Evolutionary conservation across 371 early-diverging fungal genomes (phyloP).

Genomic region (Mortierella sp.): DNA sequence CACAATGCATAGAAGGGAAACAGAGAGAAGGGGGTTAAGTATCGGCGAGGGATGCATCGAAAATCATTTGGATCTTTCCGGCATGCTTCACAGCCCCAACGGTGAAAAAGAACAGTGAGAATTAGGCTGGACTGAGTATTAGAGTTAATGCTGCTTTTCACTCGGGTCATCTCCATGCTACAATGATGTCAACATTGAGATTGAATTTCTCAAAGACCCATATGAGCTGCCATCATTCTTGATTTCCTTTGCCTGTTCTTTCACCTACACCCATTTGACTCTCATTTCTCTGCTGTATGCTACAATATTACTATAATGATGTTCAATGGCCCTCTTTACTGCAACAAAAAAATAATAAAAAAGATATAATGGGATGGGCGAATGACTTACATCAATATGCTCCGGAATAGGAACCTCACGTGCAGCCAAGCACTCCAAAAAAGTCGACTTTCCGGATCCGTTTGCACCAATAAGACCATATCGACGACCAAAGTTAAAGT

Average conservation of each 20-base stretch:
- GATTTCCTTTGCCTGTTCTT: no score
- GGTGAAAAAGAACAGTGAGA: not conserved
- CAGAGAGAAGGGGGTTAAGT: no score
- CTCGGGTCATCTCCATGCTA: no score
- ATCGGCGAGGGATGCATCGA: no score
- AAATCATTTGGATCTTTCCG: no score
- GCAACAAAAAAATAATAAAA: not conserved
- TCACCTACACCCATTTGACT: constrained; percentile 56
- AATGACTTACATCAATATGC: constrained; percentile 92
- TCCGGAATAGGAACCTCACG: constrained; percentile 97
- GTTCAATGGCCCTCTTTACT: constrained; percentile 52
- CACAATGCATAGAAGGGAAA: no score
- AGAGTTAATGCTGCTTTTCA: no score
- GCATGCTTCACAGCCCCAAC: not conserved
- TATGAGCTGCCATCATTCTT: no score
- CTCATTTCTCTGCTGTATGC: constrained; percentile 85
- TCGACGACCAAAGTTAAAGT: constrained; percentile 98
- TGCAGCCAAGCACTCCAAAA: constrained; percentile 93
- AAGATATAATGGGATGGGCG: not conserved
- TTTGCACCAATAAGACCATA: constrained; percentile 98
- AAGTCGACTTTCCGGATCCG: constrained; percentile 99
- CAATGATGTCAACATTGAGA: no score
- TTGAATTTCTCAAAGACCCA: no score
- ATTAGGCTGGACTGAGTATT: not conserved
- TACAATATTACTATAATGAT: constrained; percentile 87